Evolutionary conservation across 345 rosid genomes (phyloP).

Genomic region (Brassica rapa): DNA sequence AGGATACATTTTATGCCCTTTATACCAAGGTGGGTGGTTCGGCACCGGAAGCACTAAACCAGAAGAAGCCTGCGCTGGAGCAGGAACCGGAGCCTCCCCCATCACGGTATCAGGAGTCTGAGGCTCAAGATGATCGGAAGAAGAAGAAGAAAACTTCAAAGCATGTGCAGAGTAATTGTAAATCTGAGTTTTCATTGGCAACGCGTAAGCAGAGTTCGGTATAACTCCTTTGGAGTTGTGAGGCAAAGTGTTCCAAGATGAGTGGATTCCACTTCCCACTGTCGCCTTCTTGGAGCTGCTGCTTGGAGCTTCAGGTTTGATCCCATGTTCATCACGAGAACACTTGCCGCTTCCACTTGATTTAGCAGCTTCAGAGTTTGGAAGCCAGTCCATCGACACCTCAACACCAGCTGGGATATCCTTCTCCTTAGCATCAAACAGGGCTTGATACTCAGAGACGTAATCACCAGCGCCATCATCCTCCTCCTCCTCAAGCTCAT

Average conservation of each 20-base stretch:
- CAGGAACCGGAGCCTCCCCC: constrained; percentile 10
- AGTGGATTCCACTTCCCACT: constrained; percentile 3
- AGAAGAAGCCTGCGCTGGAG: constrained; percentile 22
- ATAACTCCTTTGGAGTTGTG: constrained; percentile 26
- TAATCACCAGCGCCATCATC: constrained; percentile 43
- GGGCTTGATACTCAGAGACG: constrained; percentile 55
- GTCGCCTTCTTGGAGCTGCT: constrained; percentile 25
- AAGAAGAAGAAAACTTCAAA: not conserved
- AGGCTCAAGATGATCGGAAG: constrained; percentile 18
- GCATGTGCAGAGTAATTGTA: not conserved
- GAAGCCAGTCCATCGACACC: constrained; percentile 66
- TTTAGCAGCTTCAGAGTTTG: constrained; percentile 24
- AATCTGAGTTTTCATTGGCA: constrained; percentile 23
- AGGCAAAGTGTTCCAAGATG: constrained; percentile 10
- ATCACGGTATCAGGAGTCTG: constrained; percentile 30
- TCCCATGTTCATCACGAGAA: constrained; percentile 1
- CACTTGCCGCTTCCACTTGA: constrained; percentile 36
- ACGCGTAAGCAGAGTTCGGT: constrained; percentile 30
- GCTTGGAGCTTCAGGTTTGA: constrained; percentile 18
- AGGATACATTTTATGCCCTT: not conserved
- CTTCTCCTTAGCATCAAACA: constrained; percentile 62
- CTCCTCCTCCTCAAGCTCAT: constrained; percentile 36
- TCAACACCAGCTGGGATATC: constrained; percentile 83
- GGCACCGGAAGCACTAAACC: constrained; percentile 22
- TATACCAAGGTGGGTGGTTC: not conserved